Base-by-base conservation (phyloP, 176 grass and related monocot species). In the Lolium perenne region DNA sequence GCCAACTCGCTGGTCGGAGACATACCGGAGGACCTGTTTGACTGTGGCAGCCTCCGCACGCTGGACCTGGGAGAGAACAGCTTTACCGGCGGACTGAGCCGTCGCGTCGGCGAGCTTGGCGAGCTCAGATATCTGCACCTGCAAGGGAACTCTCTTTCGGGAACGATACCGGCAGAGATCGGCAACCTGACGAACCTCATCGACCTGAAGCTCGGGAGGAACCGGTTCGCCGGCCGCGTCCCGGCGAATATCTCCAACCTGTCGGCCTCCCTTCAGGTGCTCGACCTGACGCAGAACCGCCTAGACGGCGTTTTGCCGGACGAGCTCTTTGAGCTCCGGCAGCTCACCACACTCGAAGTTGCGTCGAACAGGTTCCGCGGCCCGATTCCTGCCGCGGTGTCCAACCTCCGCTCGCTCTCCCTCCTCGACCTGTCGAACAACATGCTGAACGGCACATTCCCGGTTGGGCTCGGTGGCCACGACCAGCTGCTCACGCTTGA, bases 1-100 rank as follows among this genome's bases (percentile, higher is more conserved):
- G 0, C 0, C 21, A 95, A 91, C 54, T 88, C 49, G 1, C 66
- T 97, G 15, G 57, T 63, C 29, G 93, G 95, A 21, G 61, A 49
- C 9, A 93, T 97, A 87, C 93, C 95, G 0, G 74, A 93, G 49
- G 95, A 98, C 9, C 66, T 98, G 1, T 95, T 95, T 87, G 86
- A 95, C 63, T 92, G 91, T 66, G 38, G 23, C 17, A 76, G 26
- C 26, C 95, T 97, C 38, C 35, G 7, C 40, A 92, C 51, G 10
- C 62, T 97, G 4, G 1, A 1, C 49, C 76, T 97, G 45, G 77
- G 80, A 0, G 1, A 47, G 1, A 97, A 97, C 80, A 92, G 51
- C 46, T 83, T 98, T 47, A 85, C 74, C 0, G 95, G 95, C 35
- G 45, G 53, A 3, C 83, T 98, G 72, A 93, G 91, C 57, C 85